Percentiles rank a stretch among this genome's conserved stretches.
Conservation (phyloP, 1,284 basidiomycete species). For the Porodaedalea pini region DNA sequence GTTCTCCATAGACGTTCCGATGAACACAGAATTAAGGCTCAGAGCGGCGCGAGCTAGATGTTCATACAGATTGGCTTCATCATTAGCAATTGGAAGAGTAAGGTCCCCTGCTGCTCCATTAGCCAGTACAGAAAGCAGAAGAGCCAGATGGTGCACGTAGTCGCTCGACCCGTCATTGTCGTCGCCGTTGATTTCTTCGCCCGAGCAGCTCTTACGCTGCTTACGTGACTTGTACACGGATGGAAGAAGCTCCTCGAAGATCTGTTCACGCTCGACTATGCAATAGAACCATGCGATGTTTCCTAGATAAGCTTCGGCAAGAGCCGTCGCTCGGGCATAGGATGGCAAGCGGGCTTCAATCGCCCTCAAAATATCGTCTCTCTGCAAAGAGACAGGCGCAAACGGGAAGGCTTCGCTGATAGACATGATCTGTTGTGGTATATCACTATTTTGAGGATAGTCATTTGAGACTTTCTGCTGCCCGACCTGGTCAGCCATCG, state of each 20-base stretch:
- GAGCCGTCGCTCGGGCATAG: no score
- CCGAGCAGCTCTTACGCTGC: no score
- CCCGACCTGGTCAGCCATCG: no score
- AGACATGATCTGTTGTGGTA: not conserved
- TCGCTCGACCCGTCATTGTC: not conserved
- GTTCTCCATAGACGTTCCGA: conserved; percentile 21
- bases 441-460: not conserved
- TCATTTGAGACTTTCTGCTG: not conserved
- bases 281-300: conserved; percentile 9
- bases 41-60: conserved; percentile 25
- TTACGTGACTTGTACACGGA: not conserved
- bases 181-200: not conserved
- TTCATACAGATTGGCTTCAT: conserved; percentile 27
- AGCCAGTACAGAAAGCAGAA: conserved; percentile 24
- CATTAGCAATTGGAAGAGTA: conserved; percentile 23
- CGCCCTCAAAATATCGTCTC: not conserved
- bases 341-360: conserved; percentile 6
- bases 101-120: conserved; percentile 24
- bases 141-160: conserved; percentile 14
- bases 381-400: not conserved
- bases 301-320: conserved; percentile 11
- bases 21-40: conserved; percentile 20
- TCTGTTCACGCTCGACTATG: conserved; percentile 8
- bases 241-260: conserved; percentile 15
- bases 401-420: conserved; percentile 6